Conservation (phyloP, 257 asterid species). For the Cinchona pubescens region DNA sequence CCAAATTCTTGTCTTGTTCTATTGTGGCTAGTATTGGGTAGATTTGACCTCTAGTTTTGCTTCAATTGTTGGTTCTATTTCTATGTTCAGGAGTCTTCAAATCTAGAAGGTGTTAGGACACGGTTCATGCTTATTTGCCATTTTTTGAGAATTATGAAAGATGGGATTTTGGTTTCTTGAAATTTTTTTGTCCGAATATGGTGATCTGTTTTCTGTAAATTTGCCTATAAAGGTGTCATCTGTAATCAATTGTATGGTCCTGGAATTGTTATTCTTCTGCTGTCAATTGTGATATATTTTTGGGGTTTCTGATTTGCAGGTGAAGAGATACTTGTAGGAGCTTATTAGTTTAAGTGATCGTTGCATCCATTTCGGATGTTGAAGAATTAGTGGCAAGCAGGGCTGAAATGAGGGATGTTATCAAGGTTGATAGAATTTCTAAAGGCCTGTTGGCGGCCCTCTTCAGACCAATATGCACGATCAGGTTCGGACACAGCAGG, state of each 20-base stretch:
- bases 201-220: conserved; percentile 5
- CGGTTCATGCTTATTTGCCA: conserved; percentile 8
- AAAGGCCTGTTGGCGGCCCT: conserved; percentile 47
- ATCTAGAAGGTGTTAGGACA: conserved; percentile 10
- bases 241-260: conserved; percentile 15
- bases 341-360: conserved; percentile 6
- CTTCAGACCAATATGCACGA: conserved; percentile 28
- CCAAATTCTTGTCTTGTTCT: conserved; percentile 16
- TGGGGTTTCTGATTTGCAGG: conserved; percentile 16
- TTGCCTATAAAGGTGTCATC: conserved; percentile 15
- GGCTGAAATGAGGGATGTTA: conserved; percentile 67
- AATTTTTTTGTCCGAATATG: not conserved
- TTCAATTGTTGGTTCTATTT: conserved; percentile 5
- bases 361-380: conserved; percentile 56
- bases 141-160: not conserved
- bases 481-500: conserved; percentile 43
- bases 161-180: not conserved
- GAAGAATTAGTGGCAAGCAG: conserved; percentile 34
- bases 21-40: conserved; percentile 13
- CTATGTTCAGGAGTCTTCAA: not conserved
- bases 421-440: conserved; percentile 47
- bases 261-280: not conserved
- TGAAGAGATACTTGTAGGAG: conserved; percentile 6
- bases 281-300: not conserved
- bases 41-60: conserved; percentile 26